Evolutionary conservation across 192 early-diverging fungal genomes (phyloP).

Genomic region (Coemansia sp.): DNA sequence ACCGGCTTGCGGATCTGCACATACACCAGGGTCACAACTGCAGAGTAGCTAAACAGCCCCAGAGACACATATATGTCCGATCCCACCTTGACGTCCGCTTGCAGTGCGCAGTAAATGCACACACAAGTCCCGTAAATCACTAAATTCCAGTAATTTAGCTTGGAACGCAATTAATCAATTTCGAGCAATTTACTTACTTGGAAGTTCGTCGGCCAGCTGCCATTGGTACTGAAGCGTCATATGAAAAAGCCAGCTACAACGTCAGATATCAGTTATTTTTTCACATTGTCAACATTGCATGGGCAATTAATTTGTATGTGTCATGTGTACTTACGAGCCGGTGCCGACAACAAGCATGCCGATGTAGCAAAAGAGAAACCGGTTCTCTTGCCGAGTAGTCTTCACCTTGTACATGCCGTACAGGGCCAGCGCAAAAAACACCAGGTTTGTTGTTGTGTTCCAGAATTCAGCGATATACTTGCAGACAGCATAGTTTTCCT

Average conservation of each 20-base stretch:
- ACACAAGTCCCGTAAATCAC: slow-evolving; percentile 62
- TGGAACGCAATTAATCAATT: background rate
- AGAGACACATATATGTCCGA: slow-evolving; percentile 48
- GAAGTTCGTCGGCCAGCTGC: slow-evolving; percentile 79
- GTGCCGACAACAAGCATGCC: slow-evolving; percentile 65
- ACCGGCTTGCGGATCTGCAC: slow-evolving; percentile 66
- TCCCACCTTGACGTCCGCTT: slow-evolving; percentile 47
- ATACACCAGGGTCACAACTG: slow-evolving; percentile 58
- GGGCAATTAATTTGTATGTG: background rate
- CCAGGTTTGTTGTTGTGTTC: slow-evolving; percentile 71
- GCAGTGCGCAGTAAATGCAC: slow-evolving; percentile 55
- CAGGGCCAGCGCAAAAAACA: slow-evolving; percentile 60
- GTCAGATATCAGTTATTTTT: background rate
- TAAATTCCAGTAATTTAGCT: slow-evolving; percentile 10
- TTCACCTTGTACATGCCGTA: slow-evolving; percentile 59
- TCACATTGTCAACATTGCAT: background rate
- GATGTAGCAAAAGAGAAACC: slow-evolving; percentile 59
- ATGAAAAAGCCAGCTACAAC: slow-evolving; percentile 66
- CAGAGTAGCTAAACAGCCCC: slow-evolving; percentile 55
- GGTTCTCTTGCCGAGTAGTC: slow-evolving; percentile 49
- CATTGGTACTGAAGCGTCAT: slow-evolving; percentile 69
- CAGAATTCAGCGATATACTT: slow-evolving; percentile 77
- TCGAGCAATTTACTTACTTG: slow-evolving; percentile 50
- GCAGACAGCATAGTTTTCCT: slow-evolving; percentile 70
- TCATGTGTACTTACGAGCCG: slow-evolving; percentile 58